phyloP scores from a whole-genome alignment of 2,329 filamentous ascomycete species.

The Colletotrichum spaethianum region DNA sequence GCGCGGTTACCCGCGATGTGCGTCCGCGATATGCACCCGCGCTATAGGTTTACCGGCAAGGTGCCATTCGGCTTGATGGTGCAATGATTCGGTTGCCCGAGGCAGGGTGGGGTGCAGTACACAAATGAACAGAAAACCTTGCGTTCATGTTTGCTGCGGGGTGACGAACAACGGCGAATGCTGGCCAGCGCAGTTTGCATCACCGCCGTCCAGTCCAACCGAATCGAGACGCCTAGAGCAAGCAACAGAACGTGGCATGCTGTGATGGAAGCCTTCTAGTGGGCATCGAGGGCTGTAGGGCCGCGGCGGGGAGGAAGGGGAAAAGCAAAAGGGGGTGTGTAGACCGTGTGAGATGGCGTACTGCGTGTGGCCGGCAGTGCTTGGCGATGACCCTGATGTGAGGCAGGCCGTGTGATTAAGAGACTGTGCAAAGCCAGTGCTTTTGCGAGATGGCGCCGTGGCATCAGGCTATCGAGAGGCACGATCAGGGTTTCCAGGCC shows the following conservation, averaged over 20 bases:
- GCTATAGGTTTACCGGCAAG: neutral
- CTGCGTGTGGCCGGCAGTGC: neutral
- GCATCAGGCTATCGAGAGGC: neutral
- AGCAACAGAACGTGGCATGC: constrained; percentile 23
- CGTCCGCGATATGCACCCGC: constrained; percentile 11
- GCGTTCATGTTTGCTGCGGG: neutral
- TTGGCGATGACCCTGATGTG: neutral
- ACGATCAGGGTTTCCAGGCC: neutral
- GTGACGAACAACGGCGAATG: constrained; percentile 2
- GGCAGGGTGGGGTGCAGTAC: neutral
- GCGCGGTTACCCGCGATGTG: neutral
- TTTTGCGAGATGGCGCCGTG: neutral
- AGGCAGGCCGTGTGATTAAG: constrained; percentile 7
- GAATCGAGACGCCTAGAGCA: neutral
- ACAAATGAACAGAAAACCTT: neutral
- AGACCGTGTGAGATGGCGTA: neutral
- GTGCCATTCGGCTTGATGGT: neutral
- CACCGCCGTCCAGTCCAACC: neutral
- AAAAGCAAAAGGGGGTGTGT: neutral
- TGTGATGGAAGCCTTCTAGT: constrained; percentile 34
- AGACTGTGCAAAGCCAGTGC: constrained; percentile 17
- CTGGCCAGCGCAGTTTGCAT: neutral
- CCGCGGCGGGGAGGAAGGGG: neutral
- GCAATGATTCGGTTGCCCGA: neutral
- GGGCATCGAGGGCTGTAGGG: constrained; percentile 17